Evolutionary conservation across 495 filamentous ascomycete genomes (phyloP), one percentile per base, ranked within the genome.

Genomic region (Penicillium goetzii): DNA sequence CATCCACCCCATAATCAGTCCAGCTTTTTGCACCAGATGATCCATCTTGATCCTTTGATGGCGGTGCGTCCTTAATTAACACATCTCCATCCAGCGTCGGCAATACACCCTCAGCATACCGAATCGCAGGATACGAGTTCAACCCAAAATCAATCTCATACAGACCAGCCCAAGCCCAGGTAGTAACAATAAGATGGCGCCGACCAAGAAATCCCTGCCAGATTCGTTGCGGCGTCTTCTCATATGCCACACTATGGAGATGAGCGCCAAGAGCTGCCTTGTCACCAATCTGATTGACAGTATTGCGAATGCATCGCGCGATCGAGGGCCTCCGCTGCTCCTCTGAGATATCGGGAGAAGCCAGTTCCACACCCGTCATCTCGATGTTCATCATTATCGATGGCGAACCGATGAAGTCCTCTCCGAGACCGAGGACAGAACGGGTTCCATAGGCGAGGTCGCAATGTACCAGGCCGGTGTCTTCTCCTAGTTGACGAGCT

Each of bases 171-270:
- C 67, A 61, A 7, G 65, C 67, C 74, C 74, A 77, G 1, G 68
- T 67, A 5, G 74, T 77, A n/a, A 72, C 69, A 56, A 77, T 63
- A 8, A 68, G 53, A 55, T 77, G 74, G 1, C 67, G 60, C 11
- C 52, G 30, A 10, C 74, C 74, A 15, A 77, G 55, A 45, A 77
- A 77, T 15, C 61, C 74, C 59, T 74, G 73, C 74, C 74, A 77
- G 38, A 77, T 64, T 12, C 73, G 65, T 61, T 77, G 74, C 4
- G 74, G 74, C 25, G 68, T 65, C 1, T 58, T 64, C 52, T 77
- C 74, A 53, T 61, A 72, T 0, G 74, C 71, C 14, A 74, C 40
- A 53, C 64, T 62, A 38, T 77, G 73, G 10, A 77, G 38, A 38
- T 73, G 66, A 3, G 69, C 65, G 9, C 56, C 64, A 23, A 77